A percentile compares a stretch with the other conserved stretches of the same genome.
Conservation (phyloP, 2,329 filamentous ascomycete species). For the Dothistroma septosporum region DNA sequence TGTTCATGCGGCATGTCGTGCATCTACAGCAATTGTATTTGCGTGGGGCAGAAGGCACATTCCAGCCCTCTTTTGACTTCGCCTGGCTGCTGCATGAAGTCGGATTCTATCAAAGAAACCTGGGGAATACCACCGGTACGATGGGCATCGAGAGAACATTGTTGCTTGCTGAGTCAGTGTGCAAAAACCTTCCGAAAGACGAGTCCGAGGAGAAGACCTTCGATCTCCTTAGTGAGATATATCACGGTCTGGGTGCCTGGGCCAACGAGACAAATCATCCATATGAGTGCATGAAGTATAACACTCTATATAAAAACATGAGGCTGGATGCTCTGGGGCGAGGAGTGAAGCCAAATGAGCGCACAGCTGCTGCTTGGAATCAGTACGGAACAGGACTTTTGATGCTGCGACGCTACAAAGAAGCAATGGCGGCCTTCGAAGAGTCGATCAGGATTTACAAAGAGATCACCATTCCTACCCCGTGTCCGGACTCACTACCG, state of each 20-base stretch:
- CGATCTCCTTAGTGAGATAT: constrained; percentile 5
- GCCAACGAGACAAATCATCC: constrained; percentile 13
- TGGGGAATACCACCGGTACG: constrained; percentile 3
- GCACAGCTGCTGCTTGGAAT: constrained; percentile 3
- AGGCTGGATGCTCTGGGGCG: not conserved
- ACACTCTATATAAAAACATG: not conserved
- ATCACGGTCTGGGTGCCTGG: constrained; percentile 8
- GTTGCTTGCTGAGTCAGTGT: constrained; percentile 1
- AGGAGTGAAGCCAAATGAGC: not conserved
- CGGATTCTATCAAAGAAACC: not conserved
- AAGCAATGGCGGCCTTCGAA: constrained; percentile 1
- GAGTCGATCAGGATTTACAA: constrained; percentile 5
- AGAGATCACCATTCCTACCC: not conserved
- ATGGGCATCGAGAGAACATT: constrained; percentile 2
- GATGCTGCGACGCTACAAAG: not conserved
- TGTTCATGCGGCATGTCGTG: constrained; percentile 4
- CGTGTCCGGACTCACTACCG: constrained; percentile 5
- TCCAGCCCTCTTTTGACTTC: not conserved
- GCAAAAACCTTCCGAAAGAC: not conserved
- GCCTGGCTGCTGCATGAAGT: constrained; percentile 1
- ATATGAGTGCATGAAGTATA: constrained; percentile 2
- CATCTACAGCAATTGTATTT: constrained; percentile 1
- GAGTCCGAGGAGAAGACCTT: not conserved
- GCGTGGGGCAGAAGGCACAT: not conserved
- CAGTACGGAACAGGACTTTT: constrained; percentile 7